These are phyloP conservation scores for Nymphaea thermarum DNA, from an alignment of 164 flowering plant species.

Conservation along the genomic window DNA sequence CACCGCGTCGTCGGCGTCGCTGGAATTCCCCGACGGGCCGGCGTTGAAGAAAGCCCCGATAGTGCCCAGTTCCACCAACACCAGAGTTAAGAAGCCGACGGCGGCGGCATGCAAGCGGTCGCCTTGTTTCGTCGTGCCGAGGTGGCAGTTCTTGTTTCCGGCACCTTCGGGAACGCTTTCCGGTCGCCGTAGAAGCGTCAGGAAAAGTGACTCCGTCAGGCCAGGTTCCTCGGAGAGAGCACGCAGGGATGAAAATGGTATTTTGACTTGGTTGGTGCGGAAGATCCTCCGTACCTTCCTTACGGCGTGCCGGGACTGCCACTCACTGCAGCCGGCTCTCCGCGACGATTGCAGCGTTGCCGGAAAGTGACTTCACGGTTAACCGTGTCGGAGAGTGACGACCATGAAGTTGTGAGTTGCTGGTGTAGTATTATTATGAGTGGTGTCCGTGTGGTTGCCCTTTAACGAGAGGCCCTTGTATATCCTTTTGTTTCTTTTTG, in stretches of 20 bases:
- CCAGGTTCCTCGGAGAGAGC: not conserved
- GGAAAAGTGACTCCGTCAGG: constrained; percentile 2
- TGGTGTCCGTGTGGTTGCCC: not conserved
- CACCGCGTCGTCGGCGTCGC: not conserved
- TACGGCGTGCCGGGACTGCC: constrained; percentile 49
- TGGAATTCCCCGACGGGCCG: not conserved
- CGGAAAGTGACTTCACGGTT: not conserved
- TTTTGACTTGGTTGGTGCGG: constrained; percentile 17
- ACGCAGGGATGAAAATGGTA: constrained; percentile 5
- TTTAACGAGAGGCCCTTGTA: not conserved
- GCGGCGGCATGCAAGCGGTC: constrained; percentile 11
- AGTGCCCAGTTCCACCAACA: constrained; percentile 3
- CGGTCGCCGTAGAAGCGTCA: constrained; percentile 8
- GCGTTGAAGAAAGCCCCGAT: not conserved
- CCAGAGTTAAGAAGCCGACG: constrained; percentile 4
- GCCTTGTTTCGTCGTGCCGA: constrained; percentile 14
- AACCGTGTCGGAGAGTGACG: not conserved
- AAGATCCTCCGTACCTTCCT: constrained; percentile 34
- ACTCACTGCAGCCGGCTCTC: constrained; percentile 39
- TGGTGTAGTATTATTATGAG: not conserved
- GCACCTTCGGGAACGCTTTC: constrained; percentile 22
- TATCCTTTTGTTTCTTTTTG: not conserved
- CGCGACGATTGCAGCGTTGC: not conserved
- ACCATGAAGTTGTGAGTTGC: not conserved
- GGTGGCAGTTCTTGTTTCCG: constrained; percentile 47